Evolutionary conservation across 2,329 filamentous ascomycete species (phyloP).

Genomic region (Colletotrichum sp.): DNA sequence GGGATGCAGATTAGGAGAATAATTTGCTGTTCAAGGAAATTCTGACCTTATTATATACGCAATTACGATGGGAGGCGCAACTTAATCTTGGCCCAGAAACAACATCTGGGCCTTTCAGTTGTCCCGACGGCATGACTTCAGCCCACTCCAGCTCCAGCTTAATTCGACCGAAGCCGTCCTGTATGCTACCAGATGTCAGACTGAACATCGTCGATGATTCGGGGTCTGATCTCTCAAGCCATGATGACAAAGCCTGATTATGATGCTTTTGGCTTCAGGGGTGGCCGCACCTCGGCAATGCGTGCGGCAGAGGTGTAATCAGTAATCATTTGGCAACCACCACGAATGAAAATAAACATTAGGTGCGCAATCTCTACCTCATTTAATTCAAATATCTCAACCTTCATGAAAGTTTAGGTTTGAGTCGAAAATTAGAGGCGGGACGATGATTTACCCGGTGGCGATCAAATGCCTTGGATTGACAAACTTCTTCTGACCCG

Average conservation of each 20-base stretch:
- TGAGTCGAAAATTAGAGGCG: rapidly evolving
- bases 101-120: background rate
- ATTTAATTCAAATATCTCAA: background rate
- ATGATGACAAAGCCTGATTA: background rate
- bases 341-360: background rate
- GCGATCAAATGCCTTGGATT: background rate
- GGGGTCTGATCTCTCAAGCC: background rate
- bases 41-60: background rate
- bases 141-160: background rate
- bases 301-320: background rate
- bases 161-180: background rate
- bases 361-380: background rate
- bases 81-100: background rate
- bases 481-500: rapidly evolving
- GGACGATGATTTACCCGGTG: background rate
- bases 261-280: background rate
- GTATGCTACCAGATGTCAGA: background rate
- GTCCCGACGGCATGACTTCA: background rate
- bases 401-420: background rate
- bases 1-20: background rate
- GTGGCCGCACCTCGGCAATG: background rate
- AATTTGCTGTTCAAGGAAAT: background rate
- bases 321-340: background rate
- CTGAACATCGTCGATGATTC: background rate
- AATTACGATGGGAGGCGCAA: background rate